Evolutionary conservation across 2,329 filamentous ascomycete species (phyloP).

Genomic region (Botrytis porri): DNA sequence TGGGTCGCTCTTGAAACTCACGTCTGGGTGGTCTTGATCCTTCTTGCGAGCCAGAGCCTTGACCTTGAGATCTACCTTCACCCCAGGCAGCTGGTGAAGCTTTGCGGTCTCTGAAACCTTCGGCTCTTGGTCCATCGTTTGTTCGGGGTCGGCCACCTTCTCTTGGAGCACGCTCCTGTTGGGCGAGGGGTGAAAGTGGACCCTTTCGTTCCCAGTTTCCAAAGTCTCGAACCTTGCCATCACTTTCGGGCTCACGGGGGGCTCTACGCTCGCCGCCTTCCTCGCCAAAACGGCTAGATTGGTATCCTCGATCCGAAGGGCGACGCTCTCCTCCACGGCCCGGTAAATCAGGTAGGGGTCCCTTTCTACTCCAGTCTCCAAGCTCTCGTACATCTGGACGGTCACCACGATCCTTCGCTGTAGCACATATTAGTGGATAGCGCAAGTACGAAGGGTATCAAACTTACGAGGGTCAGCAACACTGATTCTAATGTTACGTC

Average conservation of each 20-base stretch:
- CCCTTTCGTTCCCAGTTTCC: conserved; percentile 94
- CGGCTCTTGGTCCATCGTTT: conserved; percentile 58
- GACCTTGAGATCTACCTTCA: conserved; percentile 51
- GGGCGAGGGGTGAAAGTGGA: conserved; percentile 71
- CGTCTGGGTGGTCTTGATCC: conserved; percentile 76
- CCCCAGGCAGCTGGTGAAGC: conserved; percentile 75
- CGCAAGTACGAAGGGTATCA: background rate
- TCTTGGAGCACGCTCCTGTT: conserved; percentile 52
- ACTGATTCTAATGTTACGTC: conserved; percentile 87
- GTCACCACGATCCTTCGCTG: conserved; percentile 76
- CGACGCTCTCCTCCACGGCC: conserved; percentile 48
- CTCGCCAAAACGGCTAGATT: conserved; percentile 20
- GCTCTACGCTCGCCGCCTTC: conserved; percentile 71
- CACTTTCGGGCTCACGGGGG: conserved; percentile 62
- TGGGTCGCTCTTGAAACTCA: conserved; percentile 69
- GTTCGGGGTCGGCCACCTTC: conserved; percentile 57
- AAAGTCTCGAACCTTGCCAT: conserved; percentile 77
- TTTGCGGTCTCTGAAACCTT: conserved; percentile 59
- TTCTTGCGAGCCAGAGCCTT: conserved; percentile 54
- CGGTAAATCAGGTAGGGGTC: conserved; percentile 75
- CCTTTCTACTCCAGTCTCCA: conserved; percentile 89
- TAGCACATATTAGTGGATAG: conserved; percentile 24
- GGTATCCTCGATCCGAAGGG: conserved; percentile 49
- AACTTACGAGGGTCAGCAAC: conserved; percentile 94
- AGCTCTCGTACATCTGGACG: conserved; percentile 72